Evolutionary conservation across 805 yeast species (phyloP).

Genomic region (Sporopachydermia lactativora): DNA sequence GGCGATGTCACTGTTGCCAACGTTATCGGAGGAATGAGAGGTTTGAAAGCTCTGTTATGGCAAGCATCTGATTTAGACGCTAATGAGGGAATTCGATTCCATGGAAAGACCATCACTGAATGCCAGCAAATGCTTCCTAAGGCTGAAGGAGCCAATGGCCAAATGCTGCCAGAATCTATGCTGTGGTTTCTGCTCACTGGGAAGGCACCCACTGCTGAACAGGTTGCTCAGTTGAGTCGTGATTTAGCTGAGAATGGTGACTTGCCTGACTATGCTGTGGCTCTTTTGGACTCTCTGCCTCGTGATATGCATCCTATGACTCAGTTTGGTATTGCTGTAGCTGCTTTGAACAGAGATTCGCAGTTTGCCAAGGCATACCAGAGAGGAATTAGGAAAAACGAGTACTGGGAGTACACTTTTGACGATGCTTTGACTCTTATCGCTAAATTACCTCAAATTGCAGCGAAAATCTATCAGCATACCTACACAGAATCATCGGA

Average conservation of each 20-base stretch:
- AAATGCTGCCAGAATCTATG: slow-evolving; percentile 64
- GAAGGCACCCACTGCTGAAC: slow-evolving; percentile 46
- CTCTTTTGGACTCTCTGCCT: slow-evolving; percentile 50
- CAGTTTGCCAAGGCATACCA: slow-evolving; percentile 61
- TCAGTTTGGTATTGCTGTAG: slow-evolving; percentile 61
- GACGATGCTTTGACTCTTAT: slow-evolving; percentile 60
- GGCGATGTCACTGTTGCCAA: slow-evolving; percentile 32
- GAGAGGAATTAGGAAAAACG: slow-evolving; percentile 49
- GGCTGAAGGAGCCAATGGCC: slow-evolving; percentile 34
- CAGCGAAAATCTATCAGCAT: slow-evolving; percentile 64
- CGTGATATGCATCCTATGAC: slow-evolving; percentile 72
- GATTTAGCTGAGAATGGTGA: slow-evolving; percentile 53
- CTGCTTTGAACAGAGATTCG: slow-evolving; percentile 60
- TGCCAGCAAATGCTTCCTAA: slow-evolving; percentile 54
- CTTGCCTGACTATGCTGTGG: slow-evolving; percentile 49
- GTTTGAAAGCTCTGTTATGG: slow-evolving; percentile 63
- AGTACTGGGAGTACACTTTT: slow-evolving; percentile 63
- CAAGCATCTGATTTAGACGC: slow-evolving; percentile 71
- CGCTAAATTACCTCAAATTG: slow-evolving; percentile 60
- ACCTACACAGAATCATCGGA: slow-evolving; percentile 37
- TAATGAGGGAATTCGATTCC: slow-evolving; percentile 62
- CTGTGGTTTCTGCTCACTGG: slow-evolving; percentile 72
- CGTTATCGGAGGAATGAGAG: slow-evolving; percentile 66
- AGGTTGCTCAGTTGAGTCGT: slow-evolving; percentile 39
- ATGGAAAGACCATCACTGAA: slow-evolving; percentile 62